Percentiles rank a stretch among this genome's conserved stretches.
Evolutionary conservation across 2,329 filamentous ascomycete species (phyloP).

Genomic region (Fusarium haematococcum): DNA sequence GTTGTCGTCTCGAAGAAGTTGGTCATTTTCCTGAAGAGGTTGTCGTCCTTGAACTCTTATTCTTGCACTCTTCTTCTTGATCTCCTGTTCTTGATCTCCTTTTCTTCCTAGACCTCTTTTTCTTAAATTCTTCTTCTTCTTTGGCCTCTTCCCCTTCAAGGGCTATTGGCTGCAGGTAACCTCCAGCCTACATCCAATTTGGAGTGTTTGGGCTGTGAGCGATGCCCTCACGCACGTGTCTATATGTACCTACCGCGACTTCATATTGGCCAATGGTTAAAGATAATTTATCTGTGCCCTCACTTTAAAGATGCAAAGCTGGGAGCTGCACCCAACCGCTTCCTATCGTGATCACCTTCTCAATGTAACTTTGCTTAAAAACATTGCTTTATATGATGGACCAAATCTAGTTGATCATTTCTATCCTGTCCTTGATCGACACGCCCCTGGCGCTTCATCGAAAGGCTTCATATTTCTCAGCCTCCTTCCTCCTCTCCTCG

Average conservation of each 20-base stretch:
- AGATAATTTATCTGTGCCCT: background rate
- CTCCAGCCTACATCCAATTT: background rate
- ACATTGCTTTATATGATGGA: background rate
- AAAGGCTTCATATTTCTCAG: constrained; percentile 69
- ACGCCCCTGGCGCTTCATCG: constrained; percentile 42
- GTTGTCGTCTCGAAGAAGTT: no score
- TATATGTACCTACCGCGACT: background rate
- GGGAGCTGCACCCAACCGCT: background rate
- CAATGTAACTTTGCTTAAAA: background rate
- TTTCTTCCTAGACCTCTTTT: background rate
- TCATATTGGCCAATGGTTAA: background rate
- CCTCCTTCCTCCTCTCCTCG: constrained; percentile 74
- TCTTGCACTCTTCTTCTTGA: background rate
- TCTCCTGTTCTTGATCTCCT: background rate
- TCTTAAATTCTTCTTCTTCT: background rate
- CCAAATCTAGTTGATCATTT: background rate
- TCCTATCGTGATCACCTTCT: background rate
- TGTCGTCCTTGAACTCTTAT: background rate
- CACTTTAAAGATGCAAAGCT: background rate
- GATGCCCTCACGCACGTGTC: background rate
- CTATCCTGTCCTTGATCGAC: background rate
- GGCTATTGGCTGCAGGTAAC: background rate
- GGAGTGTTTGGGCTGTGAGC: background rate
- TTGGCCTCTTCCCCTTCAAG: background rate
- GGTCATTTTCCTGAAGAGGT: no score